Percentiles rank a stretch among this genome's conserved stretches.
These are phyloP conservation scores for Rhytidhysteron rufulum DNA, from an alignment of 2,329 filamentous ascomycete species.

Conservation along the genomic window DNA sequence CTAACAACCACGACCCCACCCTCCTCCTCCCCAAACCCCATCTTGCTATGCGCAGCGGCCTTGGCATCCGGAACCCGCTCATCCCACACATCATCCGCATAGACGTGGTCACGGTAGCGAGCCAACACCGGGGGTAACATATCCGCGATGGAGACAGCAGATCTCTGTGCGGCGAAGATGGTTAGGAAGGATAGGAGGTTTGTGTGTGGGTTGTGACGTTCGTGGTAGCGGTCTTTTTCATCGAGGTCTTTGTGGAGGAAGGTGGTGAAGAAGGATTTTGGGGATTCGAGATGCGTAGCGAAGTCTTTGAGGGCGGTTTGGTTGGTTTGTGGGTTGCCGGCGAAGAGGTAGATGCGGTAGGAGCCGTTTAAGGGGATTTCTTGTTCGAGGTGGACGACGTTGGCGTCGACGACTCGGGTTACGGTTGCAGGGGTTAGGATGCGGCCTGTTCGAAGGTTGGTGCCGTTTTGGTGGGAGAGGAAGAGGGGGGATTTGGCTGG, in stretches of 20 bases:
- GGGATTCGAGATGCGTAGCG: slow-evolving; percentile 59
- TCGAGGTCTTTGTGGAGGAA: slow-evolving; percentile 62
- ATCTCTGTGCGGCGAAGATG: slow-evolving; percentile 65
- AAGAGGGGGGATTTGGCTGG: slow-evolving; percentile 67
- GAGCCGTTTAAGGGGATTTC: slow-evolving; percentile 84
- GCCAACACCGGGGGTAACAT: slow-evolving; percentile 68
- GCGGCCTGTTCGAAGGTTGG: slow-evolving; percentile 68
- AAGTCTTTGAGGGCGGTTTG: slow-evolving; percentile 69
- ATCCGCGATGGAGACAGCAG: slow-evolving; percentile 67
- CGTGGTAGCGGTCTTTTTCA: slow-evolving; percentile 56
- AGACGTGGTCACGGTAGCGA: slow-evolving; percentile 77
- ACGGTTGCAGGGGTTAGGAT: slow-evolving; percentile 76
- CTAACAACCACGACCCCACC: slow-evolving; percentile 80
- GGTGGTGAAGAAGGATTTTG: slow-evolving; percentile 67
- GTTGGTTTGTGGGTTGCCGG: slow-evolving; percentile 57
- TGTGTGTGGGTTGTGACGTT: slow-evolving; percentile 80
- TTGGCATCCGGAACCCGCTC: slow-evolving; percentile 63
- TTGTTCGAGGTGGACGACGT: slow-evolving; percentile 86
- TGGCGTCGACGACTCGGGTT: slow-evolving; percentile 82
- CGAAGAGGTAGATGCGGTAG: slow-evolving; percentile 83
- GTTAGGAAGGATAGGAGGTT: slow-evolving; percentile 76
- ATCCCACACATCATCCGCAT: slow-evolving; percentile 80
- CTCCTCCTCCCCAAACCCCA: slow-evolving; percentile 69
- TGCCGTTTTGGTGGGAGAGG: slow-evolving; percentile 51
- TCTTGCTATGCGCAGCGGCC: slow-evolving; percentile 79